Base-by-base conservation (phyloP, 441 rosid species). In the Arabidopsis lyrata region DNA sequence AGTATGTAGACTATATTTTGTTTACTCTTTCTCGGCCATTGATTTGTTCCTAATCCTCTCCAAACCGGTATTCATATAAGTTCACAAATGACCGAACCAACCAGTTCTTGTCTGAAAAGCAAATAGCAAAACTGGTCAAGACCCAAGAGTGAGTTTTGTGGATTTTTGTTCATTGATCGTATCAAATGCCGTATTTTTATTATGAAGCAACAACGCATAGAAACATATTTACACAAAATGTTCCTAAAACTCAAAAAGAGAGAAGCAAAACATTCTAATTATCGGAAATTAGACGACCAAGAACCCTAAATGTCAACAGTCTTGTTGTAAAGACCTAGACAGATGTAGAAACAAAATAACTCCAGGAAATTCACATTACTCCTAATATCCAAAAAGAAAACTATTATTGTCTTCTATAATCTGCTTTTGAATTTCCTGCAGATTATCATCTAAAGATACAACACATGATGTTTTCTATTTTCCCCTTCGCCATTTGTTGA, bases 211-310 rank as follows among this genome's bases (percentile, higher is more conserved):
- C 70, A 55, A 70, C 4, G 67, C 47, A 22, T 24, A 27, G 64
- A 47, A 36, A 20, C 29, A 57, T 66, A 65, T 58, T 50, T 77
- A 72, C 73, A 77, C 60, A 72, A 48, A 71, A 52, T 58, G 63
- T 58, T 57, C 67, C 56, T 55, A 69, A 50, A 27, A 52, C 52
- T 68, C 50, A 42, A 39, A 47, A 32, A 31, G 32, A 47, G 52
- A 74, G 55, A 66, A 55, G 55, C 36, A 42, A 72, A 64, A 41
- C 20, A 64, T 39, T 52, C 67, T 57, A 58, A 52, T 4, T 77
- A 70, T 49, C 0, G 62, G n/a, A 64, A 39, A 57, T 65, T 77
- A 70, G 44, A 65, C 3, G 58, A 64, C 39, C 55, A 70, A 56
- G 74, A 63, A 70, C 72, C 45, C 73, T 58, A 71, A 57, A 41